Evolutionary conservation across 148 eudicot genomes (phyloP).

Genomic region (Silene latifolia): DNA sequence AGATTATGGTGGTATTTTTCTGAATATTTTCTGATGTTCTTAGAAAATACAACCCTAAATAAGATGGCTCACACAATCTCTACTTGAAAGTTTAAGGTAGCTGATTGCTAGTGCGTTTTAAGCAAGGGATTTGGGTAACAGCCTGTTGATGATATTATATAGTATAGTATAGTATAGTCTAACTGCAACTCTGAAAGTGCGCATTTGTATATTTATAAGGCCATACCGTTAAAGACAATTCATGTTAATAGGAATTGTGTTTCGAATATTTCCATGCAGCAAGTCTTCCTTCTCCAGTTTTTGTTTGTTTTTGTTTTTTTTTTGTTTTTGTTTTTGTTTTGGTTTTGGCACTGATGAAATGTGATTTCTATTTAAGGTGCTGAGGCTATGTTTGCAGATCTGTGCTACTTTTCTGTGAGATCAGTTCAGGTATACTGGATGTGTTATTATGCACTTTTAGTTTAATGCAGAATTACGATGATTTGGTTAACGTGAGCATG

Average conservation of each 20-base stretch:
- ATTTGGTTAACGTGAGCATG: not conserved
- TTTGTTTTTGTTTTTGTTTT: not conserved
- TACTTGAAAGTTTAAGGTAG: not conserved
- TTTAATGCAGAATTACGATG: conserved; percentile 1
- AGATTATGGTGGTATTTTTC: not conserved
- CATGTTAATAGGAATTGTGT: not conserved
- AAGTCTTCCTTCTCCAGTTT: not conserved
- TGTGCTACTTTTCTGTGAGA: conserved; percentile 96
- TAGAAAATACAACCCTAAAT: not conserved
- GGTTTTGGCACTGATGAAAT: conserved; percentile 5
- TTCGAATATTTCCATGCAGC: conserved; percentile 5
- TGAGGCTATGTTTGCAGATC: conserved; percentile 99
- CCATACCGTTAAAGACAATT: not conserved
- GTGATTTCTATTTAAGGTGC: conserved; percentile 54
- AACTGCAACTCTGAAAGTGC: not conserved
- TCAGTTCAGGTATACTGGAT: conserved; percentile 73
- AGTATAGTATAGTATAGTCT: too few species aligned
- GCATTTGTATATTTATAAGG: conserved; percentile 5
- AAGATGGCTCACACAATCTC: not conserved
- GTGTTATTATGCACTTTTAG: not conserved
- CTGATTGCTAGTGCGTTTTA: not conserved
- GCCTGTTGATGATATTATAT: not conserved
- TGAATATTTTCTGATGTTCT: not conserved
- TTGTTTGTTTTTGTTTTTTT: too few species aligned
- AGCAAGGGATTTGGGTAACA: not conserved